Evolutionary conservation across 164 flowering plant genomes (phyloP), one percentile per base, ranked within the genome.

Genomic region (Vitis rupestris): DNA sequence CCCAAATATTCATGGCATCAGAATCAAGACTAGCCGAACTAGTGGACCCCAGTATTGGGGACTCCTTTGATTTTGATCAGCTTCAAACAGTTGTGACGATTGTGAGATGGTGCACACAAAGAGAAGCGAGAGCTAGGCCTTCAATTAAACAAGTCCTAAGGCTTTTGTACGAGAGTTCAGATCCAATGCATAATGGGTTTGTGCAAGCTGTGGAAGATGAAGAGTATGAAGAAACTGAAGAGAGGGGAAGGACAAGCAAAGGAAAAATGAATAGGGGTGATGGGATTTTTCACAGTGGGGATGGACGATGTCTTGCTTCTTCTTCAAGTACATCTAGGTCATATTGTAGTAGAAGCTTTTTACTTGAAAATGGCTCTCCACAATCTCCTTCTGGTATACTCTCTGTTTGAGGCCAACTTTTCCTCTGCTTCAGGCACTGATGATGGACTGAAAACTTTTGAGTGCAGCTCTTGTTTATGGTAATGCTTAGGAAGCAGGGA

Each of bases 311-410:
- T 79, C 81, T 95, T 48, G 89, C 91, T 58, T 91, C 98, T 61
- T 96, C 99, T 48, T 91, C 98, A 4, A 93, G 98, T 67, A 96
- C 99, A 10, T 82, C 95, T 6, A 82, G 93, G 79, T 96, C 99
- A 2, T 84, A 92, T 75, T 89, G 99, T 52, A 96, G 99, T 71
- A 78, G 97, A 72, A 92, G 91, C 81, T 89, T 96, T 72, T 84
- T 93, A 27, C 90, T 96, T 16, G 99, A 92, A 72, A 85, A 80
- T 11, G 90, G 94, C 14, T 89, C 97, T 14, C 97, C 97, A 9
- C 86, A 83, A 59, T 90, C 97, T 65, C 95, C 97, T 48, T 69
- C 75, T 17, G 76, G 80, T 47, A 55, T 77, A 11, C 82, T 76
- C 55, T 81, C 85, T 4, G 63, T 84, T 57, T 87, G 64, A 82